A percentile compares a stretch with the other conserved stretches of the same genome.
Evolutionary conservation across 83 land plant genomes (phyloP).

Genomic region (Isoetes engelmannii): DNA sequence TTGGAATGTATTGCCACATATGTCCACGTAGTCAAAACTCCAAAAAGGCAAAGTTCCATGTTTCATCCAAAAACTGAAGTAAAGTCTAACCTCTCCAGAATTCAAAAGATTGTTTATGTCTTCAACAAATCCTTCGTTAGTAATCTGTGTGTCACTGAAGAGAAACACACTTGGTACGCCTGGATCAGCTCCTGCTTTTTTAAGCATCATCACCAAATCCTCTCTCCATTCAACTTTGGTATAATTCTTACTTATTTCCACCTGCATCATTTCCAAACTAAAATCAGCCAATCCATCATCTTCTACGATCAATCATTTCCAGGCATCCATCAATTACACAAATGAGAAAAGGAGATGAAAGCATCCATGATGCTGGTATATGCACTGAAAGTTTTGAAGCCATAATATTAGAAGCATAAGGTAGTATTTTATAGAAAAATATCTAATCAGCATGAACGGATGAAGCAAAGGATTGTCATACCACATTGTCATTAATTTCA

Average conservation of each 20-base stretch:
- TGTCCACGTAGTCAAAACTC: too few species aligned
- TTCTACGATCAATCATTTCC: too few species aligned
- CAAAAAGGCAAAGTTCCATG: too few species aligned
- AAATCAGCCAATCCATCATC: neutral
- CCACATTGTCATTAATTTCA: neutral
- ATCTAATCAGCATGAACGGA: too few species aligned
- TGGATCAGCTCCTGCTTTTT: slow-evolving; percentile 42
- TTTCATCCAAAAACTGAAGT: neutral
- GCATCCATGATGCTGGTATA: too few species aligned
- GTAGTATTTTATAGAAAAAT: too few species aligned
- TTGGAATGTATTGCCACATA: too few species aligned
- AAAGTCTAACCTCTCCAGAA: slow-evolving; percentile 34
- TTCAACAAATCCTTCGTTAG: slow-evolving; percentile 43
- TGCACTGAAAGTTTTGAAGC: too few species aligned
- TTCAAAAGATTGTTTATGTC: slow-evolving; percentile 39
- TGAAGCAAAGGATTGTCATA: too few species aligned
- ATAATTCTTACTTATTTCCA: slow-evolving; percentile 37
- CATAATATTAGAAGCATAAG: too few species aligned
- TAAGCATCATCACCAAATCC: slow-evolving; percentile 35
- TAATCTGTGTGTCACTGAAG: slow-evolving; percentile 41
- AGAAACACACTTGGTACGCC: slow-evolving; percentile 34
- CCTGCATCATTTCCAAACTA: slow-evolving; percentile 13
- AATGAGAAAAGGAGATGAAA: too few species aligned
- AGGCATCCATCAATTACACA: too few species aligned
- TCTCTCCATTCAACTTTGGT: slow-evolving; percentile 44